These are phyloP conservation scores for Aspergillus coremiiformis DNA, from an alignment of 495 filamentous ascomycete genomes.

Conservation along the genomic window DNA sequence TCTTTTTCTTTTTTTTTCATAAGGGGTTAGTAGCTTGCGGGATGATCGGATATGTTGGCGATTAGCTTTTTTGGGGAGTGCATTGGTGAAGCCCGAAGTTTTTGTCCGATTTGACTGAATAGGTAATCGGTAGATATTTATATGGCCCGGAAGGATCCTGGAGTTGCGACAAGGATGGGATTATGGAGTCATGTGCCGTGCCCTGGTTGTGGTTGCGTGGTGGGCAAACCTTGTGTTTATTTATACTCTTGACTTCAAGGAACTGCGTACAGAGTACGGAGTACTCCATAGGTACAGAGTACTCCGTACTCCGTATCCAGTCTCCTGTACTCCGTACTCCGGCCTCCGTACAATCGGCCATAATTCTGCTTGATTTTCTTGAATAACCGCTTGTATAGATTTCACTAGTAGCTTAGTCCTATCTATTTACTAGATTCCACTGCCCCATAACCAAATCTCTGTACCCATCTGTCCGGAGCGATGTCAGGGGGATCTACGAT, in stretches of 20 bases:
- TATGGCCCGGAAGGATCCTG: not conserved
- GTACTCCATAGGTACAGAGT: too few species aligned
- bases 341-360: not conserved
- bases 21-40: not conserved
- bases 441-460: not conserved
- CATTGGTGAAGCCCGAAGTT: not conserved
- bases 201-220: not conserved
- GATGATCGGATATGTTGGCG: not conserved
- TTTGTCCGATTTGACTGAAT: not conserved
- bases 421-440: not conserved
- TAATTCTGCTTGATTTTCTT: not conserved
- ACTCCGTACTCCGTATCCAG: not conserved
- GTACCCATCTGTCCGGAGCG: not conserved
- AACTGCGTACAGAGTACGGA: not conserved
- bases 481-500: constrained; percentile 1
- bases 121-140: too few species aligned
- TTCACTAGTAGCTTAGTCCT: not conserved
- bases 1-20: not conserved
- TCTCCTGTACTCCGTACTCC: not conserved
- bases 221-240: not conserved
- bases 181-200: not conserved
- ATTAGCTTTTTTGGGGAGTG: not conserved
- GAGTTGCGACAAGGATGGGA: not conserved
- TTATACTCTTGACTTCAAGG: not conserved
- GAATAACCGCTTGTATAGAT: not conserved